phyloP scores from a whole-genome alignment of 2,329 filamentous ascomycete species.

The Pyrenophora tritici-repentis region DNA sequence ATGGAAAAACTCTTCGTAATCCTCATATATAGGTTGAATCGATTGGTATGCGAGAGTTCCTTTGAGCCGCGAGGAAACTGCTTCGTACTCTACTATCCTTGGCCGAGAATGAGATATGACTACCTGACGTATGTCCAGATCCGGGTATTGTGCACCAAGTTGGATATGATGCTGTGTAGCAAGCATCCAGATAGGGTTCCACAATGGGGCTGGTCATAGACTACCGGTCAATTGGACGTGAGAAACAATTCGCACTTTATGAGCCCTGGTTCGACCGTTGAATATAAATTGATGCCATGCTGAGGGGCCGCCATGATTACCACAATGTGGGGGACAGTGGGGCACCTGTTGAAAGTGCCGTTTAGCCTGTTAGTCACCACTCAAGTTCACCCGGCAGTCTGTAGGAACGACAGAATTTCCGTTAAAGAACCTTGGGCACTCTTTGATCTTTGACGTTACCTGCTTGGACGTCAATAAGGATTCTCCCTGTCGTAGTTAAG shows the following conservation, averaged over 20 bases:
- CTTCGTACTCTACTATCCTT: constrained; percentile 26
- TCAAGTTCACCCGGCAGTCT: constrained; percentile 29
- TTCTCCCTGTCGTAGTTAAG: too few relatives aligned
- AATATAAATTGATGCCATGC: constrained; percentile 24
- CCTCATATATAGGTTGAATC: background rate
- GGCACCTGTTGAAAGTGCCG: constrained; percentile 25
- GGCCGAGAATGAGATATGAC: constrained; percentile 19
- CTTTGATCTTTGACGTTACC: too few relatives aligned
- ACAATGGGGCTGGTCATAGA: background rate
- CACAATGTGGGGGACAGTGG: constrained; percentile 37
- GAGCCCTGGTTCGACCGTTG: constrained; percentile 12
- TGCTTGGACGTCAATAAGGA: too few relatives aligned
- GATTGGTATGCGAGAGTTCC: constrained; percentile 25
- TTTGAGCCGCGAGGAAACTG: constrained; percentile 29
- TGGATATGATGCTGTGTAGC: constrained; percentile 6
- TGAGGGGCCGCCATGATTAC: constrained; percentile 23
- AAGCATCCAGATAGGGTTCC: background rate
- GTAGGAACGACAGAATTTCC: constrained; percentile 13
- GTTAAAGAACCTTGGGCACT: background rate
- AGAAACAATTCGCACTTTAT: constrained; percentile 13
- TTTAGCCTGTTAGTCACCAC: constrained; percentile 38
- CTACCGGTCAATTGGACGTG: constrained; percentile 13
- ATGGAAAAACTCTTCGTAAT: constrained; percentile 3
- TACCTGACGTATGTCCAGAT: constrained; percentile 14
- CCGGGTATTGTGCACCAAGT: constrained; percentile 13